A percentile compares a stretch with the other conserved stretches of the same genome.
Evolutionary conservation across 352 stramenopile genomes (phyloP).

Genomic region (Phytophthora citrophthora): DNA sequence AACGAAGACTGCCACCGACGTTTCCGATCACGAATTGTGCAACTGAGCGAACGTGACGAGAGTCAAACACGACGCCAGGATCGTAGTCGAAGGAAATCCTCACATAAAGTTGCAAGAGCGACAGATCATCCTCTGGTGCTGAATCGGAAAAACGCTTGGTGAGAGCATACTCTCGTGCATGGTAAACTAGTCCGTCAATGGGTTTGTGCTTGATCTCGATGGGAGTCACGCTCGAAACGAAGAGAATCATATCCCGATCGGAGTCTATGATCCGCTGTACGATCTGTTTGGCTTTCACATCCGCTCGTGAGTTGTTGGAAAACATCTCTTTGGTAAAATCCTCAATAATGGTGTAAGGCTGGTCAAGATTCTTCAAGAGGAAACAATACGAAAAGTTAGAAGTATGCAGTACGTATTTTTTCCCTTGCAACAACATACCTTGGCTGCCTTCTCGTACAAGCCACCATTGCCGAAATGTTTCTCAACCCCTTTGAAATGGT

Average conservation of each 20-base stretch:
- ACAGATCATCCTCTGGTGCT: slow-evolving; percentile 31
- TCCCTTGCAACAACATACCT: neutral
- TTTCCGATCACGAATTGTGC: slow-evolving; percentile 52
- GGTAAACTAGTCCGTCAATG: slow-evolving; percentile 26
- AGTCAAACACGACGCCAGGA: slow-evolving; percentile 28
- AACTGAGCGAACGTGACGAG: slow-evolving; percentile 41
- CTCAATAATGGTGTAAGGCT: slow-evolving; percentile 36
- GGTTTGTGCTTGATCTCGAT: slow-evolving; percentile 31
- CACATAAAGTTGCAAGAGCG: slow-evolving; percentile 57
- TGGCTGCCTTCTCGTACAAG: slow-evolving; percentile 8
- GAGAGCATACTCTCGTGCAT: slow-evolving; percentile 37
- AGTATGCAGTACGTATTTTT: neutral
- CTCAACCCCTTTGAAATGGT: slow-evolving; percentile 37
- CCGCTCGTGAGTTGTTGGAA: slow-evolving; percentile 33
- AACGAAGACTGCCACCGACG: slow-evolving; percentile 37
- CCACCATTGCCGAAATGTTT: slow-evolving; percentile 34
- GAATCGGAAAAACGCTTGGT: slow-evolving; percentile 42
- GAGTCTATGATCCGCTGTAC: slow-evolving; percentile 20
- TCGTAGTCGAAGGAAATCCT: slow-evolving; percentile 53
- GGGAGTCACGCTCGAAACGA: slow-evolving; percentile 25
- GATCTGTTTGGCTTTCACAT: slow-evolving; percentile 34
- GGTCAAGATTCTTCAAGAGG: slow-evolving; percentile 25
- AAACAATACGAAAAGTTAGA: neutral
- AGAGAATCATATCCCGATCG: slow-evolving; percentile 30
- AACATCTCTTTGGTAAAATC: slow-evolving; percentile 36